Base-by-base conservation (phyloP, 2,329 filamentous ascomycete genomes). In the Penicillium sp. region DNA sequence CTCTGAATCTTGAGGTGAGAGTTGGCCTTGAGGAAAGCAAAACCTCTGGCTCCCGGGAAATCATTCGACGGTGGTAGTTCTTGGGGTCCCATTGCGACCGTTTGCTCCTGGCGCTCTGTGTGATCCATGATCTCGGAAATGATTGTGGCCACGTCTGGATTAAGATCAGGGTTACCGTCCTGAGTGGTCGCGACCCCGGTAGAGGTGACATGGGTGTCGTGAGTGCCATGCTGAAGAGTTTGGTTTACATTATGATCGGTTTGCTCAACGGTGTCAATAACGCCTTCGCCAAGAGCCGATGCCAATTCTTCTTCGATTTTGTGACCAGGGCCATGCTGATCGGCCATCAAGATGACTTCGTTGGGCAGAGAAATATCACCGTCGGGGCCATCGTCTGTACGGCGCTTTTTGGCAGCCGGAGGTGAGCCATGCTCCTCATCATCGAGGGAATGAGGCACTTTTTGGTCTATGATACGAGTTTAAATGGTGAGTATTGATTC, bases 1-100 rank as follows among this genome's bases (percentile, higher is more conserved):
- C 83, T 86, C 61, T 86, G 81, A 21, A 84, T 79, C 65, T 83
- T 83, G 60, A 85, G 67, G 41, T 76, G 73, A 7, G 75, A 75
- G 55, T 75, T 77, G 41, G 76, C 74, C 58, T 77, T 78, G 29
- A 76, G 66, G 58, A 75, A 76, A 16, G 71, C 71, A 59, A 75
- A 65, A 16, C 67, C 70, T 54, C 72, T 72, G 11, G 70, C 65
- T 25, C 70, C 67, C 1, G 66, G 58, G 44, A 71, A 69, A 11
- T 68, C 71, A 19, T 63, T 52, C 11, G 62, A 63, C 6, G 70
- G 66, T n/a, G 62, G 61, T 39, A 69, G 39, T 44, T 72, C 70
- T 60, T 75, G 71, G 46, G 70, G 70, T 23, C 70, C 73, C 56
- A 75, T 64, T 10, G 68, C 68, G 39, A 67, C 72, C 31, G 76